Evolutionary conservation across 2,329 filamentous ascomycete genomes (phyloP).

Genomic region (Trichoderma sp.): DNA sequence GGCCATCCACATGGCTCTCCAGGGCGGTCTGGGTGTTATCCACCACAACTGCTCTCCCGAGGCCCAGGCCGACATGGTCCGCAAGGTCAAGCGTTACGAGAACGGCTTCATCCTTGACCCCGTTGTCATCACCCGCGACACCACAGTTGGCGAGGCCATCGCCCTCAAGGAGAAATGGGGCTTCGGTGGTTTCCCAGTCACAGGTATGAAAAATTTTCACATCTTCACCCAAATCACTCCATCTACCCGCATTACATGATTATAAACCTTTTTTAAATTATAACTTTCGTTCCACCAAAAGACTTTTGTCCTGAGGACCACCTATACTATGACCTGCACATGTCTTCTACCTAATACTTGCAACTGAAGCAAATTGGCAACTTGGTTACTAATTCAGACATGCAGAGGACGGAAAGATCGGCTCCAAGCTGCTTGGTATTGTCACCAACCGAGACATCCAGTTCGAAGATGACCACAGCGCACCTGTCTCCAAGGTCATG

Average conservation of each 20-base stretch:
- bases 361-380: not conserved
- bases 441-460: conserved; percentile 98
- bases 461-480: conserved; percentile 76
- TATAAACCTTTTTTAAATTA: conserved; percentile 70
- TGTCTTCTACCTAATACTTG: conserved; percentile 24
- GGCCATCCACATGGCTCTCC: conserved; percentile 95
- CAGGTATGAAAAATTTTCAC: conserved; percentile 67
- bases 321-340: conserved; percentile 39
- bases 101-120: conserved; percentile 99
- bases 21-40: conserved; percentile 89
- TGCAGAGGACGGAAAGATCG: conserved; percentile 84
- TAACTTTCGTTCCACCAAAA: conserved; percentile 99
- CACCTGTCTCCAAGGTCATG: conserved; percentile 87
- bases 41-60: conserved; percentile 99
- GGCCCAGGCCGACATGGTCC: conserved; percentile 96
- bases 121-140: conserved; percentile 82
- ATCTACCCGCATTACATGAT: conserved; percentile 60
- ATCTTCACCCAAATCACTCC: conserved; percentile 7
- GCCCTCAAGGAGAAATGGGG: conserved; percentile 97
- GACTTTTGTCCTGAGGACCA: conserved; percentile 83
- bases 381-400: conserved; percentile 24
- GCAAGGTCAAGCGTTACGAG: conserved; percentile 98
- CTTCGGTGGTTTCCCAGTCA: conserved; percentile 97
- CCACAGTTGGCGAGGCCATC: conserved; percentile 88
- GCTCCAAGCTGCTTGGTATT: conserved; percentile 95